phyloP scores from a whole-genome alignment of 305 asterid species.

The Solanum hybrid region DNA sequence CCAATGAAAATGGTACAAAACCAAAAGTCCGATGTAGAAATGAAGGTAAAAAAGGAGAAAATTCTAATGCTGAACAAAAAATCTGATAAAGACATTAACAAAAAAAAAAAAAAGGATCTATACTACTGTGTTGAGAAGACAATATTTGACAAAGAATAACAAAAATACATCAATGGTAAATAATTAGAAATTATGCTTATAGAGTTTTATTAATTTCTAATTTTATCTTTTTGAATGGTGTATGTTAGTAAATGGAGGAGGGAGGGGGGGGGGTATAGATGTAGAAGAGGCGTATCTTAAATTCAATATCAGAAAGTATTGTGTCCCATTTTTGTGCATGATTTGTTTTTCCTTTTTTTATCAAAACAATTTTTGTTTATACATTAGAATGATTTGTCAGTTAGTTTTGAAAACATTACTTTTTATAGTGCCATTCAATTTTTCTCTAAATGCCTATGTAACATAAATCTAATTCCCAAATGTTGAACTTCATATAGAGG shows the following conservation, averaged over 20 bases:
- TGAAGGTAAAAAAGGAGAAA: too few relatives aligned
- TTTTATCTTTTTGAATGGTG: neutral
- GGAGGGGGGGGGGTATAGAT: neutral
- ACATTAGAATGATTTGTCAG: neutral
- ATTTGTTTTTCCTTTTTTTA: too few relatives aligned
- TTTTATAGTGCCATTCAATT: too few relatives aligned
- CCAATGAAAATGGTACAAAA: too few relatives aligned
- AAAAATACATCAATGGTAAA: neutral
- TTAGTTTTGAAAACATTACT: neutral
- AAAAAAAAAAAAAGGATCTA: too few relatives aligned
- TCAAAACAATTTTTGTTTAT: too few relatives aligned
- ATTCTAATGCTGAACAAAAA: too few relatives aligned
- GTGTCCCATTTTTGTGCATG: neutral
- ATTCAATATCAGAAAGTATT: neutral
- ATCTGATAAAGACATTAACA: too few relatives aligned
- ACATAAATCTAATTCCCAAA: too few relatives aligned
- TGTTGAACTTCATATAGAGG: too few relatives aligned
- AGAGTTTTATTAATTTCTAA: neutral
- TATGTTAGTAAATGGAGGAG: neutral
- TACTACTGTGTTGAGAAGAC: neutral
- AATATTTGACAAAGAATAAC: neutral
- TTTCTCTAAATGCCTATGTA: too few relatives aligned
- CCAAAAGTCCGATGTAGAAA: too few relatives aligned
- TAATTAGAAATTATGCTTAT: neutral
- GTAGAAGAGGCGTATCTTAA: neutral